Conservation (phyloP, 2,329 filamentous ascomycete species). For the Arthrinium phaeospermum region DNA sequence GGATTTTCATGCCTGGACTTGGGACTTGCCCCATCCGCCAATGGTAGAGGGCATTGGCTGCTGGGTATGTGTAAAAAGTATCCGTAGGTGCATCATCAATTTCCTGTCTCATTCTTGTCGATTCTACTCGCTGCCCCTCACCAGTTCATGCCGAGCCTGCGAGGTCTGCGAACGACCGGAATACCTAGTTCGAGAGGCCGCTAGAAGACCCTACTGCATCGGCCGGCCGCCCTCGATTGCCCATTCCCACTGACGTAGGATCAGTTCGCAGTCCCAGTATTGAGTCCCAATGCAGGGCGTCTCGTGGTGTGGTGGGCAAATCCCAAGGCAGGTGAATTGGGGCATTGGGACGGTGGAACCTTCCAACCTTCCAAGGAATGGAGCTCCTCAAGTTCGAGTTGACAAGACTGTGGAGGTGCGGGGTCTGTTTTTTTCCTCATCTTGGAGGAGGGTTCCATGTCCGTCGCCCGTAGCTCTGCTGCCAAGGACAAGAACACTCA, state of each 20-base stretch:
- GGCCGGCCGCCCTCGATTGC: neutral
- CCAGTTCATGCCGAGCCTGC: neutral
- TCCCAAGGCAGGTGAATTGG: neutral
- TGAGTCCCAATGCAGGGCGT: slow-evolving; percentile 7
- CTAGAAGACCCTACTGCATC: neutral
- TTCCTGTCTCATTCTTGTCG: neutral
- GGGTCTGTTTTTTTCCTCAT: neutral
- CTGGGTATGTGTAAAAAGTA: slow-evolving; percentile 3
- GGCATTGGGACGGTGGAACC: neutral
- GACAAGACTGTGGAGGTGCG: slow-evolving; percentile 10
- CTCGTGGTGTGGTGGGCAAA: neutral
- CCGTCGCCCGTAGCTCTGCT: neutral
- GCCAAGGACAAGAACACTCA: neutral
- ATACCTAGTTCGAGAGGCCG: neutral
- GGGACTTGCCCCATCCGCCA: slow-evolving; percentile 4
- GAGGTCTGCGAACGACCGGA: neutral
- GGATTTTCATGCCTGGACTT: slow-evolving; percentile 1
- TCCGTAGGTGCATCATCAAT: too few species aligned
- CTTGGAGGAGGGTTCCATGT: slow-evolving; percentile 9
- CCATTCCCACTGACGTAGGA: neutral
- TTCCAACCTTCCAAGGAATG: slow-evolving; percentile 9
- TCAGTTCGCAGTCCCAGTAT: neutral
- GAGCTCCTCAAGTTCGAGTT: neutral
- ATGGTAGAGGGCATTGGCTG: neutral
- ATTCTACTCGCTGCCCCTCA: neutral